Conservation (phyloP, 257 asterid genomes). For the Solanum medicagineum region DNA sequence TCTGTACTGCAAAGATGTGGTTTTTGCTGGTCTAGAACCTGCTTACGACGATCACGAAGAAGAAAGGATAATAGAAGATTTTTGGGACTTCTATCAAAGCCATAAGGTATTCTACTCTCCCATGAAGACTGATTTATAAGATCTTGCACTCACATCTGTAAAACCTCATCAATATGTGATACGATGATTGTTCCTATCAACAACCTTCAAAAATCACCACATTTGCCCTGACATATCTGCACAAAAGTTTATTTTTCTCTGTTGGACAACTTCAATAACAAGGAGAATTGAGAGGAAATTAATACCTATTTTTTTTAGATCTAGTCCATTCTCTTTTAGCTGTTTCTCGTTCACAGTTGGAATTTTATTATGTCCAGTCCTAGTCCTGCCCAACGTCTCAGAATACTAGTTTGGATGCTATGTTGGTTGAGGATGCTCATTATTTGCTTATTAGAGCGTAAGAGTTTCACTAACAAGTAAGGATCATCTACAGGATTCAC, state of each 20-base stretch:
- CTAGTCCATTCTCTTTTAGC: not conserved
- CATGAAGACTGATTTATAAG: not conserved
- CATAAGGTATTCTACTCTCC: conserved; percentile 31
- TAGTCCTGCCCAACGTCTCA: not conserved
- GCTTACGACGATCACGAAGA: conserved; percentile 40
- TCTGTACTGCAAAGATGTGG: conserved; percentile 52
- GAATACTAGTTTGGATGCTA: not conserved
- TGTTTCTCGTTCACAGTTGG: not conserved
- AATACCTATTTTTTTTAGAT: not conserved
- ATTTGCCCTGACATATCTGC: not conserved
- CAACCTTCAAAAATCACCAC: not conserved
- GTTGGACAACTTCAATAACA: not conserved
- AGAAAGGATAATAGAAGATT: conserved; percentile 27
- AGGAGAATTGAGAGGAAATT: not conserved
- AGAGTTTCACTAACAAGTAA: not conserved
- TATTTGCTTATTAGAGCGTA: not conserved
- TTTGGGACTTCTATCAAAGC: conserved; percentile 45
- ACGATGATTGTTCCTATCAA: not conserved
- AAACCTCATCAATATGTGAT: not conserved
- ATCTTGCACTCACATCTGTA: not conserved
- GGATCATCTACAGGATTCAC: not conserved
- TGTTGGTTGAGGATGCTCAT: not conserved
- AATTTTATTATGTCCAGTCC: not conserved
- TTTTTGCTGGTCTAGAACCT: conserved; percentile 47
- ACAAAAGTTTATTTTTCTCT: not conserved